Base-by-base conservation (phyloP, 352 stramenopile genomes). In the Aphanomyces stellatus region DNA sequence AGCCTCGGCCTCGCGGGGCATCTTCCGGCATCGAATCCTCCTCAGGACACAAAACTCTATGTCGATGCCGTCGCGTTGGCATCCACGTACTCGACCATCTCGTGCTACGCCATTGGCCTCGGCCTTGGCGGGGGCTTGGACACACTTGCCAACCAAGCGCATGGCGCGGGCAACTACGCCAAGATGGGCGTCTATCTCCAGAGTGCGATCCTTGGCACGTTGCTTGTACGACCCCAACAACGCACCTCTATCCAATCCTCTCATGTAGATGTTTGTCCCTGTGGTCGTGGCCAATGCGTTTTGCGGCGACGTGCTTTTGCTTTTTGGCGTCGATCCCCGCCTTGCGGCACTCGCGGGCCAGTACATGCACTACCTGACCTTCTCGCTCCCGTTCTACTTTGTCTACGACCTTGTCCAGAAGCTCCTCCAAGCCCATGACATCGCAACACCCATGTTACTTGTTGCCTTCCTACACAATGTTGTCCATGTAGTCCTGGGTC, bases 341-440 rank as follows among this genome's bases (percentile, higher is more conserved):
- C 77, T 95, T 0, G 72, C 87, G 7, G 53, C 46, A 25, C 53
- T 80, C 22, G 81, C 87, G 0, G 81, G 82, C 0, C 65, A 84
- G 42, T 91, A 90, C 66, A 80, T 76, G 2, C 70, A 70, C 6
- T 77, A 77, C 46, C 80, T 84, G 6, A 71, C 91, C 2, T 80
- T 88, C 41, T 79, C 82, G 22, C 69, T 90, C 30, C 87, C 87
- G 11, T 91, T 88, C 65, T 69, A 88, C 4, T 93, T 88, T 62
- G 28, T 76, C 17, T 93, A 92, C 63, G 82, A 95, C 69, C 76
- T 92, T 62, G 41, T 85, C 24, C 72, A 82, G 37, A 91, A 91
- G 67, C n/a, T 90, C 22, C 71, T 87, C 42, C 84, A 93, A 51
- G 78, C 84, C 24, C 75, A 89, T 56, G 87, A 90, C 65, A 79